Evolutionary conservation across 2,329 filamentous ascomycete genomes (phyloP).

Genomic region (Colletotrichum theobromicola): DNA sequence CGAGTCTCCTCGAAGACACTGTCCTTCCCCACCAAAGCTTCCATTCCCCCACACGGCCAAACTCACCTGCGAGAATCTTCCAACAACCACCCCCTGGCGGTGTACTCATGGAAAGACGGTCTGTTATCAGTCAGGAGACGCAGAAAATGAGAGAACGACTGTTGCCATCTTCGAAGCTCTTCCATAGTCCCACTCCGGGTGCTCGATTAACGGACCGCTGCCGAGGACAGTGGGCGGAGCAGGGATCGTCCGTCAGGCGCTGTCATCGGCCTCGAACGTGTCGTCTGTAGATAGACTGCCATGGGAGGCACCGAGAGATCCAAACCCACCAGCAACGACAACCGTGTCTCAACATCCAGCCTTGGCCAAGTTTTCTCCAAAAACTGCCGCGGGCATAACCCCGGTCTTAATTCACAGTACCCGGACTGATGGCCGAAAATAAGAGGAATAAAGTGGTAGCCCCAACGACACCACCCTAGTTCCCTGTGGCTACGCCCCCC

Average conservation of each 20-base stretch:
- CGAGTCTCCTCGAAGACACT: not conserved
- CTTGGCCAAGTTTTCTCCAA: not conserved
- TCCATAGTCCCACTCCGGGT: not conserved
- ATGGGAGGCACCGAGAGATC: no score
- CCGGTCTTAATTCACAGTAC: not conserved
- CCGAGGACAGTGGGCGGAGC: not conserved
- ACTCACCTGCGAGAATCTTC: constrained; percentile 15
- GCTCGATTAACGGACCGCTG: not conserved
- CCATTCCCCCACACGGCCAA: not conserved
- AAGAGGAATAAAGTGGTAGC: not conserved
- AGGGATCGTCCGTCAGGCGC: not conserved
- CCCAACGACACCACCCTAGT: not conserved
- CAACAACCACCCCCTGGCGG: not conserved
- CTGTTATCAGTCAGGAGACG: not conserved
- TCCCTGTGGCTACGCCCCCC: not conserved
- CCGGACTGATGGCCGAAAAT: not conserved
- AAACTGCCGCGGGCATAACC: not conserved
- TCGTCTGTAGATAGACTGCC: not conserved
- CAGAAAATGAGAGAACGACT: not conserved
- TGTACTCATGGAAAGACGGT: not conserved
- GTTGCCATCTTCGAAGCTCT: not conserved
- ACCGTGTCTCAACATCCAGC: not conserved
- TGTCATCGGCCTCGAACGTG: not conserved
- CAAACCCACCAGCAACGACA: not conserved
- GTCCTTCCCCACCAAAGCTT: not conserved